phyloP scores from a whole-genome alignment of 2,329 filamentous ascomycete species.

The Pestalotiopsis sp. region DNA sequence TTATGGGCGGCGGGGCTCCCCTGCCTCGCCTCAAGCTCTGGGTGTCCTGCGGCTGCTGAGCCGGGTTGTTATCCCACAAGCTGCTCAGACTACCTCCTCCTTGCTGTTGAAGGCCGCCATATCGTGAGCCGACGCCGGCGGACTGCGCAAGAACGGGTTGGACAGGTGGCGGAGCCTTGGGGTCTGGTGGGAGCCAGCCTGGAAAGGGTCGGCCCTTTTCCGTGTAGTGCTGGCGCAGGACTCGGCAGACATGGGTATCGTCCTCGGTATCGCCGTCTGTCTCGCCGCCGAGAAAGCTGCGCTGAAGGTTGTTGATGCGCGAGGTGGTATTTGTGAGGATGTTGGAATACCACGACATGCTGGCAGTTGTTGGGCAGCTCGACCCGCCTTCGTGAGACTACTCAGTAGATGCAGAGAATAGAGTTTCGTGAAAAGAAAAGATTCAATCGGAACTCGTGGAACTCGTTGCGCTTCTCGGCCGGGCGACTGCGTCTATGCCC shows the following conservation, averaged over 20 bases:
- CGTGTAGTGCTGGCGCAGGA: constrained; percentile 88
- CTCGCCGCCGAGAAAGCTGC: constrained; percentile 69
- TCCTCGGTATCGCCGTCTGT: constrained; percentile 78
- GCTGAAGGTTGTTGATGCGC: constrained; percentile 67
- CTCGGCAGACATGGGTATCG: constrained; percentile 92
- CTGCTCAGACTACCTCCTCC: constrained; percentile 51
- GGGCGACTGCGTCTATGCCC: background rate
- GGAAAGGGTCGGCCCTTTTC: constrained; percentile 85
- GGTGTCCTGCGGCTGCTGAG: constrained; percentile 36
- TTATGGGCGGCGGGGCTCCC: constrained; percentile 35
- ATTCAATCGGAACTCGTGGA: background rate
- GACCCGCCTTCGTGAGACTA: constrained; percentile 1
- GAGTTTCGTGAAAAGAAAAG: background rate
- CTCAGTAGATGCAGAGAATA: background rate
- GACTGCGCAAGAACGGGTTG: constrained; percentile 57
- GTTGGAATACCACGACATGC: constrained; percentile 84
- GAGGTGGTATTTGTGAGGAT: constrained; percentile 68
- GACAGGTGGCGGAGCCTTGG: constrained; percentile 68
- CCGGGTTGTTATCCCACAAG: constrained; percentile 57
- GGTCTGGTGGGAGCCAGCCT: constrained; percentile 86
- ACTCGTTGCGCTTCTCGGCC: background rate
- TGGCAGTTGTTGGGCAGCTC: constrained; percentile 14
- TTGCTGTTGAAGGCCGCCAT: constrained; percentile 48
- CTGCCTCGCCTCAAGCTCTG: constrained; percentile 51
- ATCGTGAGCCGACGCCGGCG: constrained; percentile 54